phyloP scores from a whole-genome alignment of 352 stramenopile genomes.

The Phytophthora ohioensis region DNA sequence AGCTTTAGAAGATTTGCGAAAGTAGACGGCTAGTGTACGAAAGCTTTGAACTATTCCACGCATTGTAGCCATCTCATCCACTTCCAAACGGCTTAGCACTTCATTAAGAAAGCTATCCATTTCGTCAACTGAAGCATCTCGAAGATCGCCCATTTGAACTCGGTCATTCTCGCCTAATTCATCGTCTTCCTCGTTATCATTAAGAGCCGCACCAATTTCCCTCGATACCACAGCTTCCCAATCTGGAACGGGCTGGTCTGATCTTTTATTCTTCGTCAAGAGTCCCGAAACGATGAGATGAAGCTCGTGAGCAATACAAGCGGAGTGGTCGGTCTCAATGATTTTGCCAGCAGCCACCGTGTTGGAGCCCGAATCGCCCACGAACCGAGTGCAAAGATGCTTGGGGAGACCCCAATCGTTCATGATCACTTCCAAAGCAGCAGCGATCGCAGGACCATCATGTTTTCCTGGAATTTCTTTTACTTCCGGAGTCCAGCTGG shows the following conservation, averaged over 20 bases:
- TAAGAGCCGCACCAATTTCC: background rate
- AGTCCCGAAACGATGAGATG: constrained; percentile 7
- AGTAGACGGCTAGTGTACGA: constrained; percentile 21
- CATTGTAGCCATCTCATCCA: constrained; percentile 12
- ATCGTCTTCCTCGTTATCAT: constrained; percentile 11
- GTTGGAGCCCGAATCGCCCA: constrained; percentile 17
- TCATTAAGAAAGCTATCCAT: constrained; percentile 7
- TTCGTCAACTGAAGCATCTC: background rate
- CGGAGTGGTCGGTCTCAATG: background rate
- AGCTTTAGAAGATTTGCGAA: constrained; percentile 28
- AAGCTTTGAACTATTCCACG: constrained; percentile 22
- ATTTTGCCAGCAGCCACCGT: constrained; percentile 17
- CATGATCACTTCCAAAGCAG: constrained; percentile 10
- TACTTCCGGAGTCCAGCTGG: constrained; percentile 14
- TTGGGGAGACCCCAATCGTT: constrained; percentile 4
- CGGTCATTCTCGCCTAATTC: constrained; percentile 6
- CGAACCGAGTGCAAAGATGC: constrained; percentile 1
- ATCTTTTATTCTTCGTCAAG: constrained; percentile 11
- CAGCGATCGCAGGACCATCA: constrained; percentile 11
- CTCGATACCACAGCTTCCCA: background rate
- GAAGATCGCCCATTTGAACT: background rate
- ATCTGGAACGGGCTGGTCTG: background rate
- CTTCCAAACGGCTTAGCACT: background rate
- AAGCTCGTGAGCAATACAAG: constrained; percentile 21
- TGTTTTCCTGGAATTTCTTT: constrained; percentile 17